Base-by-base conservation (phyloP, 306 rosid species). In the Sesbania bispinosa region DNA sequence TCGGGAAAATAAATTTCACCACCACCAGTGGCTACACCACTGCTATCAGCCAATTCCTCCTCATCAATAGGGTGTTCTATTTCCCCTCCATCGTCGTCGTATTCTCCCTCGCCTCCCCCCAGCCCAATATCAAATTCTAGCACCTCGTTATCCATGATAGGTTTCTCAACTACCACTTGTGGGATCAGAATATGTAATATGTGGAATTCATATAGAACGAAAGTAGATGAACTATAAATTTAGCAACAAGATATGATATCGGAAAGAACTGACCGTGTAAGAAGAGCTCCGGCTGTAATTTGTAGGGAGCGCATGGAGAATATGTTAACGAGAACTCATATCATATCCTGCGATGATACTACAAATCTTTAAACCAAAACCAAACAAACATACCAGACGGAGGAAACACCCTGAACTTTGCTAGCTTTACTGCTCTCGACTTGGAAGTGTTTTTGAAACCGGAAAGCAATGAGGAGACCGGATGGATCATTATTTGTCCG, bases 41-140 rank as follows among this genome's bases (percentile, higher is more conserved):
- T 47, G 79, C 86, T 86, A 58, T 90, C 95, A 48, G 36, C 89
- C 85, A 93, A 83, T 67, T 88, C 98, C 67, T 65, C 98, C 61
- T 85, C 97, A 1, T 69, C 65, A 3, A 91, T 80, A 7, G 86
- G 77, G 46, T 83, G 89, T 55, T 88, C 93, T 41, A 88, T 82
- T 78, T 78, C 84, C 6, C 87, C 83, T 7, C 72, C 87, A 33
- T 87, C 96, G 4, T 92, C 97, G 13, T 89, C 92, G 32, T 53
- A 66, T 68, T 53, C 84, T 68, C 85, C 90, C 27, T 85, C 92
- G 38, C 83, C 87, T 41, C 73, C 88, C 42, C 93, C 96, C 82
- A 93, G 60, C 50, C 92, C 98, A 79, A 90, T 90, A 79, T 94
- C 96, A 78, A 94, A 94, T 60, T 89, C 98, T 38, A 93, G 78